These are phyloP conservation scores for Cerioporus squamosus DNA, from an alignment of 1,284 basidiomycete genomes.

Conservation along the genomic window DNA sequence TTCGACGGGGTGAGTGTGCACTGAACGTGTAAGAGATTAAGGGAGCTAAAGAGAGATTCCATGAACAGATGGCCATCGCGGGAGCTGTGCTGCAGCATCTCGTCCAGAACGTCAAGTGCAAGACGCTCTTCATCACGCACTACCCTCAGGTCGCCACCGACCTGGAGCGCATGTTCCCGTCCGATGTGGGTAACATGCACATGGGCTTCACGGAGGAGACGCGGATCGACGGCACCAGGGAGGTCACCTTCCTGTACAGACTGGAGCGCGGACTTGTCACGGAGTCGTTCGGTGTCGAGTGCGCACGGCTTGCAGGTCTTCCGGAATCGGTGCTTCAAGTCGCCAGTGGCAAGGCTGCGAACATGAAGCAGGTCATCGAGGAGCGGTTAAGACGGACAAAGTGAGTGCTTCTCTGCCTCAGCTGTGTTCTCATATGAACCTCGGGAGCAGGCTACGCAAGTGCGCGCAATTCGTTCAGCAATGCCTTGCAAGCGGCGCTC, in stretches of 20 bases:
- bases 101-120: conserved; percentile 64
- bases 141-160: conserved; percentile 79
- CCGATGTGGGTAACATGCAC: conserved; percentile 76
- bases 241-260: conserved; percentile 86
- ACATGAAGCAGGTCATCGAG: conserved; percentile 60
- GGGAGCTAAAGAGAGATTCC: neutral
- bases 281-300: conserved; percentile 90
- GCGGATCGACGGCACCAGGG: conserved; percentile 69
- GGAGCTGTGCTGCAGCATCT: conserved; percentile 80
- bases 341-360: conserved; percentile 60
- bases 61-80: conserved; percentile 78
- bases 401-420: conserved; percentile 36
- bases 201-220: conserved; percentile 81
- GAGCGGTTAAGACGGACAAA: conserved; percentile 52
- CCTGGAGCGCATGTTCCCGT: conserved; percentile 55
- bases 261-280: conserved; percentile 74
- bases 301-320: conserved; percentile 83
- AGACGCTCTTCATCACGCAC: conserved; percentile 94
- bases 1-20: conserved; percentile 72
- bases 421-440: neutral
- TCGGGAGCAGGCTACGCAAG: conserved; percentile 25
- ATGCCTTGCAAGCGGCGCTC: conserved; percentile 10
- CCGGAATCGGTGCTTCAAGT: conserved; percentile 66
- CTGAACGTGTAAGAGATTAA: too few relatives aligned
- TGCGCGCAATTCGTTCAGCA: conserved; percentile 21